These are phyloP conservation scores for Xylaria venustula DNA, from an alignment of 495 filamentous ascomycete genomes.

Conservation along the genomic window DNA sequence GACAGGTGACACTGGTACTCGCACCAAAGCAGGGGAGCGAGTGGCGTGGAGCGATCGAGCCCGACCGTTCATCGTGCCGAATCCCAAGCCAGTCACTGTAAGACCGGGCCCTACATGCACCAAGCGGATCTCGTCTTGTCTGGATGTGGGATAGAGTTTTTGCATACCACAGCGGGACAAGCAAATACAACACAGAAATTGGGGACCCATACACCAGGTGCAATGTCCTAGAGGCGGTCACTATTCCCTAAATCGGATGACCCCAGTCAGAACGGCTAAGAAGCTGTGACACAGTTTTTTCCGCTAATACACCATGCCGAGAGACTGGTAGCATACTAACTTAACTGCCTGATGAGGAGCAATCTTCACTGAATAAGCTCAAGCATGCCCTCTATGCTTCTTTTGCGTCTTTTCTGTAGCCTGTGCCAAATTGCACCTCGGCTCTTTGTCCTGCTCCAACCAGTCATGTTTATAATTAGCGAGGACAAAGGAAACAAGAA, in stretches of 20 bases:
- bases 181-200: not conserved
- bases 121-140: not conserved
- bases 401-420: too few species aligned
- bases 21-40: not conserved
- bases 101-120: not conserved
- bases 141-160: not conserved
- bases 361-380: too few species aligned
- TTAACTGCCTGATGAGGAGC: too few species aligned
- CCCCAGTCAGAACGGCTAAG: not conserved
- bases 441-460: not conserved
- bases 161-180: not conserved
- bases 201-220: not conserved
- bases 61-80: not conserved
- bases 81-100: not conserved
- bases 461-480: too few species aligned
- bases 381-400: too few species aligned
- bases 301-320: too few species aligned
- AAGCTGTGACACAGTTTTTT: not conserved
- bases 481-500: not conserved
- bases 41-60: constrained; percentile 4
- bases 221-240: not conserved
- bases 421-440: not conserved
- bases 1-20: not conserved
- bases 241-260: constrained; percentile 3
- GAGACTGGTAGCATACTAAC: too few species aligned